Base-by-base conservation (phyloP, 768 basidiomycete species). In the Kockovaella imperatae region DNA sequence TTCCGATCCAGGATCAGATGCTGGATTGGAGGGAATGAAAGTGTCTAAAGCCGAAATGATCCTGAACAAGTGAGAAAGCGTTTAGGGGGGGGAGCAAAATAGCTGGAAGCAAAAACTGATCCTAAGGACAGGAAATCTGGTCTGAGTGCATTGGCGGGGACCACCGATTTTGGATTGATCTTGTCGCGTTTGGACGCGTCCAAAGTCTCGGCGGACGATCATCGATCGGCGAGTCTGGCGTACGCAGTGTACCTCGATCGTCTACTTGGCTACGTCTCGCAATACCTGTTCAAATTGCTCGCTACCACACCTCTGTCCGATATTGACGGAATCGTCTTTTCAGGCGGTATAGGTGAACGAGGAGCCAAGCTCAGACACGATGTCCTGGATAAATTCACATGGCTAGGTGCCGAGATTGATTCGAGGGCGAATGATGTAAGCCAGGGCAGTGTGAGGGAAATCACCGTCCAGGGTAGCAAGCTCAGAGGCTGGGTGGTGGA, bases 341-440 rank as follows among this genome's bases (percentile, higher is more conserved):
- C 85, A 0, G 88, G 89, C 3, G 88, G 88, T 0, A 87, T 95
- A 44, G 90, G 90, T 0, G 90, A 95, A 70, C 77, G 76, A 55
- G 79, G 81, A 51, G 73, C 70, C 15, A 75, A 78, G 56, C 70
- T 96, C 45, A 72, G 89, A 34, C 64, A 72, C 32, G 78, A 79
- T 17, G 74, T 91, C 15, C 76, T 76, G 3, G 67, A 75, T 29
- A 74, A 76, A 28, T 72, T 83, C 14, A 57, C 44, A 15, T 84
- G 80, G 71, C 65, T 90, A 35, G 87, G 86, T 1, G 82, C 81
- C 49, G 70, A 74, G 23, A 52, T 71, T 0, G 69, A 86, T 10
- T 77, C 81, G 42, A 60, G 62, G 5, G 62, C 51, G 47, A 79
- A 76, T 63, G 83, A 83, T 45, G 72, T 73, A 28, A 30, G 47